phyloP scores from a whole-genome alignment of 2,329 filamentous ascomycete species.

The Chrysoporthe deuterocubensis region DNA sequence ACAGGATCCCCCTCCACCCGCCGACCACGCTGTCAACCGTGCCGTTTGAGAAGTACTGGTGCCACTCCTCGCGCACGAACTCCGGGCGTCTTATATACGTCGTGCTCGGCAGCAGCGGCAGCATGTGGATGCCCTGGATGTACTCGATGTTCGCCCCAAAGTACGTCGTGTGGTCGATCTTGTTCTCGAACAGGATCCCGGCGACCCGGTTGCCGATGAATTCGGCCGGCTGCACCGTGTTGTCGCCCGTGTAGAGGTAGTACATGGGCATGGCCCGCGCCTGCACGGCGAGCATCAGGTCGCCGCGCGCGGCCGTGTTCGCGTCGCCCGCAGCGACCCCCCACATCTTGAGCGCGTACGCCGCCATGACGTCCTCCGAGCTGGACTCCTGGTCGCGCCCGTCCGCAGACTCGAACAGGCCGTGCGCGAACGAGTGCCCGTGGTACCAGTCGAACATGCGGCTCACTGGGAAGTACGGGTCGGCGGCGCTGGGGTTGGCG shows the following conservation, averaged over 20 bases:
- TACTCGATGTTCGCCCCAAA: constrained; percentile 77
- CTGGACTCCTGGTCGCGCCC: constrained; percentile 87
- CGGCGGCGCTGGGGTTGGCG: constrained; percentile 73
- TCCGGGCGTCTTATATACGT: constrained; percentile 65
- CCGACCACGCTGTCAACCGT: constrained; percentile 68
- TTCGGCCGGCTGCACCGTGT: constrained; percentile 70
- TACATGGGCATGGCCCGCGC: constrained; percentile 75
- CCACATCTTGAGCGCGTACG: constrained; percentile 94
- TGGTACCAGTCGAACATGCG: constrained; percentile 93
- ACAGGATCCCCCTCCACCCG: constrained; percentile 86
- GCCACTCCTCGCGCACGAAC: constrained; percentile 86
- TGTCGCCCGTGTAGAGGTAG: constrained; percentile 76
- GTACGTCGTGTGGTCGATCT: constrained; percentile 90
- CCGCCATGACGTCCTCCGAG: constrained; percentile 87
- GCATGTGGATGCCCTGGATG: constrained; percentile 65
- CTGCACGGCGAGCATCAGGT: constrained; percentile 82
- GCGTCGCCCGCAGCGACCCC: constrained; percentile 75
- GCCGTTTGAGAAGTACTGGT: constrained; percentile 72
- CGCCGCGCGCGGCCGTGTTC: constrained; percentile 80
- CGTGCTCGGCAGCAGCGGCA: constrained; percentile 67
- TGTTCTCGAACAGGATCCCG: constrained; percentile 87
- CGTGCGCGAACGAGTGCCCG: constrained; percentile 92
- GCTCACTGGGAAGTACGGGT: constrained; percentile 79
- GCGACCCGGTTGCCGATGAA: constrained; percentile 80
- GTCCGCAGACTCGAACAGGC: constrained; percentile 70